Base-by-base conservation (phyloP, 306 rosid genomes). In the Mucuna pruriens region DNA sequence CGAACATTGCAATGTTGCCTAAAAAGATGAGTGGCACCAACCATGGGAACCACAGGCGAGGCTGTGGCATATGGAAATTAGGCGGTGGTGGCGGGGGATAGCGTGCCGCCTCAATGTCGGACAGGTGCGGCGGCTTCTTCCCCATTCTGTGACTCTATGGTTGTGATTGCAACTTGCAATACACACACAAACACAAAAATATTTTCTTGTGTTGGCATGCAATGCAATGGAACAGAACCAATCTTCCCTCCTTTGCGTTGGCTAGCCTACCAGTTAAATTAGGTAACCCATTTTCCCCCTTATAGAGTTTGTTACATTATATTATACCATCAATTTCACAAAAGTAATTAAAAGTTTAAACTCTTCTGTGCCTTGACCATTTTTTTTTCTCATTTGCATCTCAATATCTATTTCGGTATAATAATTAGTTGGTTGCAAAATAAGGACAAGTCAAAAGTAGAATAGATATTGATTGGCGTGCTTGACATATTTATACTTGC, bases 41-140 rank as follows among this genome's bases (percentile, higher is more conserved):
- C 97, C 97, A 93, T 1, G 98, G 58, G 44, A 83, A 52, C 98
- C 97, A 90, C 23, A 69, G 82, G 25, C 58, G 42, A 2, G 94
- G 82, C 0, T 54, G 82, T 2, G 94, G 94, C 4, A 86, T 78
- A 8, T 72, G 81, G 74, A 72, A 86, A 42, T 29, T 54, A 1
- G 92, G 93, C 0, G 90, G 86, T 0, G 91, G 93, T 4, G 79
- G 87, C 0, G 84, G 84, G 77, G 52, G 71, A 61, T 15, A 82
- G 33, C 34, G 76, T n/a, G 87, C 96, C 74, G 84, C 84, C 84
- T 92, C 97, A 9, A 92, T 26, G 72, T 92, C 90, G 13, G 54
- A n/a, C 11, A 83, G 39, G 17, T 80, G 71, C 46, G 86, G 82
- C 49, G 75, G 65, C 88, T 64, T 83, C 85, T 86, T 88, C 92